phyloP scores from a whole-genome alignment of 2,329 filamentous ascomycete species.

The Acrodontium crateriforme region DNA sequence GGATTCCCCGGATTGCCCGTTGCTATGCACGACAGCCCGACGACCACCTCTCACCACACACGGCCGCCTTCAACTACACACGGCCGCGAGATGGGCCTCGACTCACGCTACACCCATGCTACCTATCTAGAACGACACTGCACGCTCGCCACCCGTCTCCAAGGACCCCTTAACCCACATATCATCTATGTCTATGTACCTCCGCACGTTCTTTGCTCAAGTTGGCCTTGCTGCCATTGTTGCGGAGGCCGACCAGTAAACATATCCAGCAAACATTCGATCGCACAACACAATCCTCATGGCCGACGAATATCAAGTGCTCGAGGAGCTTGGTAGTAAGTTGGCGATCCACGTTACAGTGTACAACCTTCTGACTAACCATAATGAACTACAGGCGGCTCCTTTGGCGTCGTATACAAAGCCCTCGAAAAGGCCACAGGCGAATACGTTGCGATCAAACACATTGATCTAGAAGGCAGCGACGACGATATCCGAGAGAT shows the following conservation, averaged over 20 bases:
- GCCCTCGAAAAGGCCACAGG: slow-evolving; percentile 83
- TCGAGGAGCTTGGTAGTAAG: slow-evolving; percentile 92
- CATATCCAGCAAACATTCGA: background rate
- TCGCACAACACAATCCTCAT: slow-evolving; percentile 30
- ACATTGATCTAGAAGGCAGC: slow-evolving; percentile 98
- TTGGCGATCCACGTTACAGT: slow-evolving; percentile 14
- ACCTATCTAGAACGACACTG: too few relatives aligned
- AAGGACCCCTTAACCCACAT: too few relatives aligned
- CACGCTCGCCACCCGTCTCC: too few relatives aligned
- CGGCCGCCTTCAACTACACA: too few relatives aligned
- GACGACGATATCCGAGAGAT: slow-evolving; percentile 98
- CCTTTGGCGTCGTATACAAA: slow-evolving; percentile 95
- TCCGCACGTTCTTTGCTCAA: too few relatives aligned
- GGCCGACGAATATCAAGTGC: slow-evolving; percentile 79
- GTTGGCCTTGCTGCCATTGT: slow-evolving; percentile 2
- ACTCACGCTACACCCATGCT: too few relatives aligned
- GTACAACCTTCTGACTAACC: slow-evolving; percentile 1
- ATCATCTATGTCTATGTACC: too few relatives aligned
- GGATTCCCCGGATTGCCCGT: too few relatives aligned
- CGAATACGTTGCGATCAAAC: slow-evolving; percentile 87
- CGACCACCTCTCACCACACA: too few relatives aligned
- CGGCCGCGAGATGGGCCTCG: too few relatives aligned
- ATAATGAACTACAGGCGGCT: slow-evolving; percentile 50
- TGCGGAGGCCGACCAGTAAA: slow-evolving; percentile 2
- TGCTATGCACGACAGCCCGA: too few relatives aligned